These are phyloP conservation scores for Usnea hakonensis DNA, from an alignment of 495 filamentous ascomycete species.

Conservation along the genomic window DNA sequence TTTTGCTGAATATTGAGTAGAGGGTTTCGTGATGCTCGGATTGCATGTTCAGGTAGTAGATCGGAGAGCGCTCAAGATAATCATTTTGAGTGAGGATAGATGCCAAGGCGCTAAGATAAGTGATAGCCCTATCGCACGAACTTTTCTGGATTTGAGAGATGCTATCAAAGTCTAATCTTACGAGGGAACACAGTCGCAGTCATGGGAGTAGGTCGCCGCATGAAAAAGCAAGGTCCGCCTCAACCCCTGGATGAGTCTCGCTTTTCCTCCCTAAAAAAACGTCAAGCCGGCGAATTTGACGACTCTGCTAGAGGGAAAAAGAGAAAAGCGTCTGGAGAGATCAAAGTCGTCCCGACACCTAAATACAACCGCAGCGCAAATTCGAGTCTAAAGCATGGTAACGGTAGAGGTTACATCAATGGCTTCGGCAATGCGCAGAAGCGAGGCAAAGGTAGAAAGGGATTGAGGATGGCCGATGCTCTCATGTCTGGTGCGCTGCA, in stretches of 20 bases:
- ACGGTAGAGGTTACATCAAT: conserved; percentile 32
- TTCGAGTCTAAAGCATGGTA: conserved; percentile 25
- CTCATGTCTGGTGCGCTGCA: conserved; percentile 39
- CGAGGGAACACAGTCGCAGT: background rate
- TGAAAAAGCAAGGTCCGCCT: conserved; percentile 91
- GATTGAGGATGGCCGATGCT: conserved; percentile 34
- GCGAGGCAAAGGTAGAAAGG: conserved; percentile 23
- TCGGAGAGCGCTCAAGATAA: background rate
- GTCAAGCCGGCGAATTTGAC: conserved; percentile 57
- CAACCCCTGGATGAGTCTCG: conserved; percentile 70
- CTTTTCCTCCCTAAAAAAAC: conserved; percentile 46
- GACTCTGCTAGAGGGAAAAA: conserved; percentile 40
- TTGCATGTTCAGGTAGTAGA: background rate
- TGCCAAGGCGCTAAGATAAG: conserved; percentile 17
- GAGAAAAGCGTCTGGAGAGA: conserved; percentile 31
- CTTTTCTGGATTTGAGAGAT: background rate
- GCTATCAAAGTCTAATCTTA: background rate
- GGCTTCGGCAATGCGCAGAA: conserved; percentile 15
- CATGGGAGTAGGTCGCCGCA: conserved; percentile 86
- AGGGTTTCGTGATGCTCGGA: background rate
- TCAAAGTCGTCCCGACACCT: conserved; percentile 26
- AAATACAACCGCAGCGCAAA: conserved; percentile 22
- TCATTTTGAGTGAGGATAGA: background rate
- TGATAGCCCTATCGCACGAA: background rate
- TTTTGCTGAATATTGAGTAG: background rate